Evolutionary conservation across 2,329 filamentous ascomycete genomes (phyloP).

Genomic region (Fusarium sp.): DNA sequence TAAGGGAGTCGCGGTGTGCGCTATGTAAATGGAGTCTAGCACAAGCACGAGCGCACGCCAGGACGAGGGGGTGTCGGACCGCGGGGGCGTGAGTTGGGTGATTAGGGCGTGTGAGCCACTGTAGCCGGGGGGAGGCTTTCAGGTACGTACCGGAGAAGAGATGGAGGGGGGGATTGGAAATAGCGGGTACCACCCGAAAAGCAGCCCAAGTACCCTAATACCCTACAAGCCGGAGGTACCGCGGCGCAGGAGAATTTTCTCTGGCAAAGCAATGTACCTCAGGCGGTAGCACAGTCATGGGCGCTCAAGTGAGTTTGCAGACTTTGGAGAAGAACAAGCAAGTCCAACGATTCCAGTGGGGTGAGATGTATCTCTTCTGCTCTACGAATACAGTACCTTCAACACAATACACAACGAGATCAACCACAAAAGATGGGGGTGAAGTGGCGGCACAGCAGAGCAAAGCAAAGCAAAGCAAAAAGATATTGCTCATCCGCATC

Average conservation of each 20-base stretch:
- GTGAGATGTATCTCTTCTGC: constrained; percentile 24
- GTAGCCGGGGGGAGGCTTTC: not conserved
- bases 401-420: constrained; percentile 5
- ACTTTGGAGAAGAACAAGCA: not conserved
- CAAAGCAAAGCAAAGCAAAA: not conserved
- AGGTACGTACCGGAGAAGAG: constrained; percentile 27
- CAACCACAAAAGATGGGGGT: constrained; percentile 14
- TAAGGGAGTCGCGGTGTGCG: constrained; percentile 48
- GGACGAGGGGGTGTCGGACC: constrained; percentile 26
- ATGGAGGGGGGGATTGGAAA: constrained; percentile 5
- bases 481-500: constrained; percentile 24
- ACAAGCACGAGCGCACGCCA: constrained; percentile 40
- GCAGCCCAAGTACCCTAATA: constrained; percentile 42
- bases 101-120: constrained; percentile 11
- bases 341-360: constrained; percentile 25
- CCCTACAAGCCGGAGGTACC: constrained; percentile 46
- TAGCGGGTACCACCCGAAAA: constrained; percentile 25
- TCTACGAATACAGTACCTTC: not conserved
- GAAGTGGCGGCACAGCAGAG: constrained; percentile 10
- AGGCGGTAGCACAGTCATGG: not conserved
- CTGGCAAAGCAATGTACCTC: constrained; percentile 14
- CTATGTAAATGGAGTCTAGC: constrained; percentile 43
- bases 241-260: constrained; percentile 40
- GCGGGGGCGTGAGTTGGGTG: constrained; percentile 15
- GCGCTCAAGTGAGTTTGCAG: constrained; percentile 3